Percentiles rank a stretch among this genome's conserved stretches.
phyloP scores from a whole-genome alignment of 352 stramenopile genomes.

The Globisporangium barbulae region DNA sequence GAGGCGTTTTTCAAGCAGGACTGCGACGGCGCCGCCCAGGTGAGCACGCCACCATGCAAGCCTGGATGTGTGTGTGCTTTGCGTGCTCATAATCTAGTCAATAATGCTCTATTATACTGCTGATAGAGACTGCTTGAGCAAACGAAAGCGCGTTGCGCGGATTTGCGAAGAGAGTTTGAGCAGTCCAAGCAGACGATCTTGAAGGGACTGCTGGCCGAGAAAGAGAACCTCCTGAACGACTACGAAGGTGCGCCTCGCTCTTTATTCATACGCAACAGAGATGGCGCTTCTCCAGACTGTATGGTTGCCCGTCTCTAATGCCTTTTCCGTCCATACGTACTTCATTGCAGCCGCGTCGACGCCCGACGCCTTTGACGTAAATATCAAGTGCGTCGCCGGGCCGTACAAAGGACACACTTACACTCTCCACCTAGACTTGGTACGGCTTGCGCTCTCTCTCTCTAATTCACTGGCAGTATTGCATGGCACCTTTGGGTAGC shows the following conservation, averaged over 20 bases:
- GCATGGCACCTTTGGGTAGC: no score
- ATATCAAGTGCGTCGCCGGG: conserved; percentile 46
- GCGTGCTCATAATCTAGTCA: neutral
- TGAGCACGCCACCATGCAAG: neutral
- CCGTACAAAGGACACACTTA: conserved; percentile 63
- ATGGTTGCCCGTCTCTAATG: neutral
- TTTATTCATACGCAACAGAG: neutral
- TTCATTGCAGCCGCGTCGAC: conserved; percentile 19
- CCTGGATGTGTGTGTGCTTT: neutral
- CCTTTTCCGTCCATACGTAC: neutral
- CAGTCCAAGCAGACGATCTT: conserved; percentile 54
- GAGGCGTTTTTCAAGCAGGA: conserved; percentile 18
- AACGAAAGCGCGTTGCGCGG: conserved; percentile 36
- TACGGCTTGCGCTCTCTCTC: conserved; percentile 20
- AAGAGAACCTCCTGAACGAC: conserved; percentile 46
- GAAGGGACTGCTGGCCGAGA: conserved; percentile 53
- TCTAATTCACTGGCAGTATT: no score
- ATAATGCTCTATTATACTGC: neutral
- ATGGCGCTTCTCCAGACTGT: neutral
- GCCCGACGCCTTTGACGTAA: conserved; percentile 48
- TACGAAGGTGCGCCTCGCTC: neutral
- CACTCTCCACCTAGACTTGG: conserved; percentile 52
- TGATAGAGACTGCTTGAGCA: conserved; percentile 58
- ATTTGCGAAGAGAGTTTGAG: conserved; percentile 50
- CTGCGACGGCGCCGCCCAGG: conserved; percentile 20